A percentile compares a stretch with the other conserved stretches of the same genome.
Evolutionary conservation across 2,329 filamentous ascomycete species (phyloP).

Genomic region (Ascosphaera apis): DNA sequence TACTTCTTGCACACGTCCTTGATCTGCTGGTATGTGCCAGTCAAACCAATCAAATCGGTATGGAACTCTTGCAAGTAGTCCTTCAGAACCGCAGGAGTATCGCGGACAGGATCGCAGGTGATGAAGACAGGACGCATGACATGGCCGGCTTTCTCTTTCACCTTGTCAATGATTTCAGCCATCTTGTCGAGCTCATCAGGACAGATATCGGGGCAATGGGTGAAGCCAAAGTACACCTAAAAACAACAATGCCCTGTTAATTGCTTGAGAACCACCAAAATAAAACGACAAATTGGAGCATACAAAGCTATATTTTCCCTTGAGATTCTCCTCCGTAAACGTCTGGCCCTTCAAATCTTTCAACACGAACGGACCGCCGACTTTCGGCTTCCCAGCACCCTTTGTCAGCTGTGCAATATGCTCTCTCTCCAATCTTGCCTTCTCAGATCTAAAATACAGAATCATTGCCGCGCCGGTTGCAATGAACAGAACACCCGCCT

Average conservation of each 20-base stretch:
- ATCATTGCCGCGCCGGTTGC: conserved; percentile 52
- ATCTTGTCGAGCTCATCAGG: conserved; percentile 98
- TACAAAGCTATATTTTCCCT: conserved; percentile 50
- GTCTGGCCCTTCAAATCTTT: conserved; percentile 57
- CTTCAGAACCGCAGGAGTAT: conserved; percentile 65
- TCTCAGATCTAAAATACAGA: conserved; percentile 84
- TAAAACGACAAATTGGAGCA: too few species aligned
- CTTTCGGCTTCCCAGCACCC: conserved; percentile 76
- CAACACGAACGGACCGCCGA: conserved; percentile 68
- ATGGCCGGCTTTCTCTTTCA: conserved; percentile 19
- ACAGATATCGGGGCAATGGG: conserved; percentile 95
- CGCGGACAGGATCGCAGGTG: conserved; percentile 81
- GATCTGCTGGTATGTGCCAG: conserved; percentile 80
- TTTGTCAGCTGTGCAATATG: conserved; percentile 79
- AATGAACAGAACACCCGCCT: conserved; percentile 69
- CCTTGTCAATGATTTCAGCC: conserved; percentile 72
- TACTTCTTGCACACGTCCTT: conserved; percentile 91
- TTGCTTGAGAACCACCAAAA: too few species aligned
- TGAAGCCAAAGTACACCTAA: conserved; percentile 94
- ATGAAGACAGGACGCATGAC: conserved; percentile 57
- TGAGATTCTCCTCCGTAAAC: conserved; percentile 60
- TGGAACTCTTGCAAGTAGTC: conserved; percentile 84
- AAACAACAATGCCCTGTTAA: not conserved
- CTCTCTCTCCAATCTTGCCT: conserved; percentile 71
- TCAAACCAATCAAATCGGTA: conserved; percentile 61